Percentiles rank a stretch among this genome's conserved stretches.
These are phyloP conservation scores for Mucor indicus DNA, from an alignment of 371 early-diverging fungal genomes.

Conservation along the genomic window DNA sequence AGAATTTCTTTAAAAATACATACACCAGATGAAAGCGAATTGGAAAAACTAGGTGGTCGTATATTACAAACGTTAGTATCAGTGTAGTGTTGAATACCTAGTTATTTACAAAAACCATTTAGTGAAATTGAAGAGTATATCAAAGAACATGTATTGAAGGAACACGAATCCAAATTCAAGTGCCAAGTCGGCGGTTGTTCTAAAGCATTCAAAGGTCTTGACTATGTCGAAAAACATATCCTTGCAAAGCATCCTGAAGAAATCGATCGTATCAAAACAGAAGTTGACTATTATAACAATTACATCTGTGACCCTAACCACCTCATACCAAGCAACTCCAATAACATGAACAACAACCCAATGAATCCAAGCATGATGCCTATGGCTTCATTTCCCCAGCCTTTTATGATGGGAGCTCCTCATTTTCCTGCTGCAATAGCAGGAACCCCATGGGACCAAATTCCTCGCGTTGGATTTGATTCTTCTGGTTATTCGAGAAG, in stretches of 20 bases:
- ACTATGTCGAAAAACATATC: conserved; percentile 93
- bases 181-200: conserved; percentile 78
- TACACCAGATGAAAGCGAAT: conserved; percentile 61
- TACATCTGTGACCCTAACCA: conserved; percentile 83
- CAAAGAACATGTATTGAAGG: conserved; percentile 61
- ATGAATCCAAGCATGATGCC: conserved; percentile 10
- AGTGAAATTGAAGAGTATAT: conserved; percentile 52
- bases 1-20: conserved; percentile 57
- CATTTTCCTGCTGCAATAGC: conserved; percentile 29
- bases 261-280: conserved; percentile 54
- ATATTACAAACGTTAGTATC: conserved; percentile 61
- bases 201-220: conserved; percentile 93
- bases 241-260: conserved; percentile 80
- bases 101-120: too few species aligned
- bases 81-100: too few species aligned
- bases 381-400: conserved; percentile 5
- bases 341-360: neutral
- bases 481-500: conserved; percentile 14
- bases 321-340: conserved; percentile 35
- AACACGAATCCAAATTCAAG: conserved; percentile 82
- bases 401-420: conserved; percentile 13
- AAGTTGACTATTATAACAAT: conserved; percentile 80
- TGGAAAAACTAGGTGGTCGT: conserved; percentile 76
- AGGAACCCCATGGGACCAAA: conserved; percentile 66
- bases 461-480: conserved; percentile 67